A percentile compares a stretch with the other conserved stretches of the same genome.
Evolutionary conservation across 345 rosid species (phyloP).

Genomic region (Populus deltoides): DNA sequence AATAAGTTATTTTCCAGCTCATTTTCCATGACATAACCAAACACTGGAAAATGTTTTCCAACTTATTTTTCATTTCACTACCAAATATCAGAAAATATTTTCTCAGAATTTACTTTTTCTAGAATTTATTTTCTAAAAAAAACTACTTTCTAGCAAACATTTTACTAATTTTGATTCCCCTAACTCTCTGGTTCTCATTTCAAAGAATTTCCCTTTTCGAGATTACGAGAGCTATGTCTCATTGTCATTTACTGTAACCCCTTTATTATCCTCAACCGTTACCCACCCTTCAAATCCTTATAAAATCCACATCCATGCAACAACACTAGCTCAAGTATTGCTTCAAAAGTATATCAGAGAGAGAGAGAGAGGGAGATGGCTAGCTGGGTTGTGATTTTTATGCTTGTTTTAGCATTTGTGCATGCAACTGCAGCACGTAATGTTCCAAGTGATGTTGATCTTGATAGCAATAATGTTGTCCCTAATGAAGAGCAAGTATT

Average conservation of each 20-base stretch:
- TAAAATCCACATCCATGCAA: constrained; percentile 30
- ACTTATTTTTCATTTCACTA: no score
- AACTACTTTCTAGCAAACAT: no score
- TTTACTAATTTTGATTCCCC: constrained; percentile 30
- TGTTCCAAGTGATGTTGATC: constrained; percentile 19
- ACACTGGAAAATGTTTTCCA: no score
- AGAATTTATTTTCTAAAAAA: no score
- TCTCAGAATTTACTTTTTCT: no score
- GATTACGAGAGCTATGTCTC: constrained; percentile 24
- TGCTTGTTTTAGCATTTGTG: constrained; percentile 24
- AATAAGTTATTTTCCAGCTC: no score
- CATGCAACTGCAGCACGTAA: constrained; percentile 39
- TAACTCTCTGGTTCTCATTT: constrained; percentile 23
- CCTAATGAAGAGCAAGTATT: constrained; percentile 15
- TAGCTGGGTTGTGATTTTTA: constrained; percentile 8
- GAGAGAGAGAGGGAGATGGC: constrained; percentile 17
- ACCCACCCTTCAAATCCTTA: constrained; percentile 29
- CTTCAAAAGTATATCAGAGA: neutral
- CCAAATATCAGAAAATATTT: no score
- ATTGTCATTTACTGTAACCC: constrained; percentile 15
- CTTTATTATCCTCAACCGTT: constrained; percentile 49
- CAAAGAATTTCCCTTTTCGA: constrained; percentile 39
- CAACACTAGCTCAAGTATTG: neutral
- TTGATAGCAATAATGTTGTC: neutral
- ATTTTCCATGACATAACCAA: no score